Evolutionary conservation across 345 rosid genomes (phyloP).

Genomic region (Gynandropsis gynandra): DNA sequence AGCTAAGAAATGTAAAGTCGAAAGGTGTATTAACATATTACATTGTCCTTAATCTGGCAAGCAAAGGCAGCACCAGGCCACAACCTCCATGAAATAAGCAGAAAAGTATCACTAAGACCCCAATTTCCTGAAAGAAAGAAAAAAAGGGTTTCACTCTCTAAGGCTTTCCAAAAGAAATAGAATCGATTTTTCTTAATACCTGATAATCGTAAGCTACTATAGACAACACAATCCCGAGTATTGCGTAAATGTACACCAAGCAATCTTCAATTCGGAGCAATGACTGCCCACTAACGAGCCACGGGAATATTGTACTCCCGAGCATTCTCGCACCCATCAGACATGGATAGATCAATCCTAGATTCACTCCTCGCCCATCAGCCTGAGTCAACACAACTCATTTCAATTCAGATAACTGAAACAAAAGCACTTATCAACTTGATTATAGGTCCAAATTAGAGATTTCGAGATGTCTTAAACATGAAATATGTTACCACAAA

Average conservation of each 20-base stretch:
- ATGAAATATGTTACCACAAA: slow-evolving; percentile 8
- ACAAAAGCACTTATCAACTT: not conserved
- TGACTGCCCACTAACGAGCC: slow-evolving; percentile 61
- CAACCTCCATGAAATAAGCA: slow-evolving; percentile 64
- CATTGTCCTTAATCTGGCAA: slow-evolving; percentile 92
- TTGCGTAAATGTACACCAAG: slow-evolving; percentile 49
- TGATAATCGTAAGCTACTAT: slow-evolving; percentile 89
- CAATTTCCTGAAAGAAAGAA: slow-evolving; percentile 74
- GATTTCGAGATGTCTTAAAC: not conserved
- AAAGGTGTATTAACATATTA: slow-evolving; percentile 25
- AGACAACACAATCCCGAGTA: slow-evolving; percentile 59
- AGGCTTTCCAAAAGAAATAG: slow-evolving; percentile 1
- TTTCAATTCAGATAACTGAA: not conserved
- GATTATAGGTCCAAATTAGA: not conserved
- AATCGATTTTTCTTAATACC: slow-evolving; percentile 31
- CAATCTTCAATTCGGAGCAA: slow-evolving; percentile 73
- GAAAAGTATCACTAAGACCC: slow-evolving; percentile 58
- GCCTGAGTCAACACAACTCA: slow-evolving; percentile 42
- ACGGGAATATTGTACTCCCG: slow-evolving; percentile 81
- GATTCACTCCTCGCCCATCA: slow-evolving; percentile 85
- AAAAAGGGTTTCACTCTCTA: slow-evolving; percentile 15
- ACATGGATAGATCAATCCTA: slow-evolving; percentile 80
- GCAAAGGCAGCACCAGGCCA: slow-evolving; percentile 71
- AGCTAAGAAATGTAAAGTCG: not conserved
- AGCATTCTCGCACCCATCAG: slow-evolving; percentile 89